phyloP scores from a whole-genome alignment of 768 basidiomycete genomes.

The Collybia mongolica region DNA sequence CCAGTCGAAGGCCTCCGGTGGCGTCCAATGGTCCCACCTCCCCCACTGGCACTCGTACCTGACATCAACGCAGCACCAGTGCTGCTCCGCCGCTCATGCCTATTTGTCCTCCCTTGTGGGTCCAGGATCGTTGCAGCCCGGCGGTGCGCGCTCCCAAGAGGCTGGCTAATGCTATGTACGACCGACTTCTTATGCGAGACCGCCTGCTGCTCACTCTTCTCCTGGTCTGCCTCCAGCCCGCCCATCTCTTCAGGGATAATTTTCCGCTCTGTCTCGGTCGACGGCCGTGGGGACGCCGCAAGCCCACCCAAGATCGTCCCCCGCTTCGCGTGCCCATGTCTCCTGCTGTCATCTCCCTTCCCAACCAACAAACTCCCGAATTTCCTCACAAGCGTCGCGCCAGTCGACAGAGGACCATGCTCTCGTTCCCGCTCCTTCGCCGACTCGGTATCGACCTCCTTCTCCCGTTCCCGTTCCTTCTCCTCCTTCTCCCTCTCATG shows the following conservation, averaged over 20 bases:
- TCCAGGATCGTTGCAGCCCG: constrained; percentile 79
- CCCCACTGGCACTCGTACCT: constrained; percentile 5
- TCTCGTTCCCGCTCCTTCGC: constrained; percentile 22
- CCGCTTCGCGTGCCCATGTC: constrained; percentile 38
- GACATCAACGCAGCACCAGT: constrained; percentile 64
- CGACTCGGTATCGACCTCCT: constrained; percentile 24
- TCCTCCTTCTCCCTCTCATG: constrained; percentile 26
- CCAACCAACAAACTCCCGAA: constrained; percentile 70
- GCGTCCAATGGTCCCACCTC: constrained; percentile 57
- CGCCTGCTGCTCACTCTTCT: constrained; percentile 8
- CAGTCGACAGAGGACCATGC: constrained; percentile 45
- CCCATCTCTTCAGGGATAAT: constrained; percentile 30
- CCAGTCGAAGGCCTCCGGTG: constrained; percentile 74
- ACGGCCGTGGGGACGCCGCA: constrained; percentile 30
- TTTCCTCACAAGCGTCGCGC: constrained; percentile 73
- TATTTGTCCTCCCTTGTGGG: constrained; percentile 55
- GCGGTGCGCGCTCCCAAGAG: constrained; percentile 59
- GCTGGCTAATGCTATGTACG: constrained; percentile 50
- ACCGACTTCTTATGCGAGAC: constrained; percentile 26
- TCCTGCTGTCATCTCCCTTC: constrained; percentile 39
- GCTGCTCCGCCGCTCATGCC: constrained; percentile 77
- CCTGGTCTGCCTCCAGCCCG: constrained; percentile 9
- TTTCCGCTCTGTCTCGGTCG: constrained; percentile 30
- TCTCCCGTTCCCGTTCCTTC: constrained; percentile 28
- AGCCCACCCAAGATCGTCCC: constrained; percentile 51